These are phyloP conservation scores for Prunus armeniaca DNA, from an alignment of 306 rosid genomes.

Conservation along the genomic window DNA sequence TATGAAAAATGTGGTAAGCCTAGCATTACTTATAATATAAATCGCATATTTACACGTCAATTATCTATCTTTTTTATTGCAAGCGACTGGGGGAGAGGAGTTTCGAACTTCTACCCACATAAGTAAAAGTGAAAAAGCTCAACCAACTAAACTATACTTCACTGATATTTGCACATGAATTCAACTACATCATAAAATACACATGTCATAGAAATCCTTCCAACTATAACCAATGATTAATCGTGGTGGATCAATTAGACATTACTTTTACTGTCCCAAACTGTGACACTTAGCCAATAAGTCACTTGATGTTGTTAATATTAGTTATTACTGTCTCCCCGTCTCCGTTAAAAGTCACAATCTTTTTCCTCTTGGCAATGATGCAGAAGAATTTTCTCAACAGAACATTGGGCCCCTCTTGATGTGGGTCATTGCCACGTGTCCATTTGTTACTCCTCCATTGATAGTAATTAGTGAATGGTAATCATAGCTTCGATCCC, in stretches of 20 bases:
- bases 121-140: accelerated
- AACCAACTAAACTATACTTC: no score
- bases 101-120: no score
- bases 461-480: background rate
- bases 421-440: background rate
- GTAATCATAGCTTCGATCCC: constrained; percentile 17
- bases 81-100: no score
- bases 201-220: no score
- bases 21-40: no score
- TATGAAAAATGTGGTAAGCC: no score
- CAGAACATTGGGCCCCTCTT: background rate
- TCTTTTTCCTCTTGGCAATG: background rate
- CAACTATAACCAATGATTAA: background rate
- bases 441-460: background rate
- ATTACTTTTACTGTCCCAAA: background rate
- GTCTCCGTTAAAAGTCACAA: constrained; percentile 10
- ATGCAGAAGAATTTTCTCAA: constrained; percentile 1
- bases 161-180: no score
- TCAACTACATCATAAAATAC: no score
- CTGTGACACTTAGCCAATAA: constrained; percentile 7
- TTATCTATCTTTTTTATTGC: no score
- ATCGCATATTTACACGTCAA: no score
- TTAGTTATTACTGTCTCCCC: constrained; percentile 25
- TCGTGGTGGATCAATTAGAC: background rate
- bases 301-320: constrained; percentile 8